A percentile compares a stretch with the other conserved stretches of the same genome.
Evolutionary conservation across 495 filamentous ascomycete genomes (phyloP).

Genomic region (Podospora australis): DNA sequence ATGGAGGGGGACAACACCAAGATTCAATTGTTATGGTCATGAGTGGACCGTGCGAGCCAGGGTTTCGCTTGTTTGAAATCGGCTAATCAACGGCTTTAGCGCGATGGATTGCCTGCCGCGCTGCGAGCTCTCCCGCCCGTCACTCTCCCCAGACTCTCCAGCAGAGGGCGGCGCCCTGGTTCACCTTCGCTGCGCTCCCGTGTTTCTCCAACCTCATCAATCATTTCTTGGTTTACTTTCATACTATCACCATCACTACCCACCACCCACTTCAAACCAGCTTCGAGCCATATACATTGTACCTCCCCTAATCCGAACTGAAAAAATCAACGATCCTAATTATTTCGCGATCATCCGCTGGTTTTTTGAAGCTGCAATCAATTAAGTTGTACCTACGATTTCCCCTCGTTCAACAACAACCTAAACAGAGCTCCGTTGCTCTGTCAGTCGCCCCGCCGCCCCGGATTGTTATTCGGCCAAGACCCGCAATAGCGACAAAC

Average conservation of each 20-base stretch:
- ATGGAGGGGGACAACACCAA: background rate
- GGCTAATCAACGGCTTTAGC: slow-evolving; percentile 28
- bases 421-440: slow-evolving; percentile 6
- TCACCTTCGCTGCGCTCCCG: slow-evolving; percentile 1
- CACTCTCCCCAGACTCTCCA: too few relatives aligned
- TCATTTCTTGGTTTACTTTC: background rate
- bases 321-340: background rate
- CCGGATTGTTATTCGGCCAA: slow-evolving; percentile 6
- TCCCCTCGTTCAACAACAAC: too few relatives aligned
- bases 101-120: slow-evolving; percentile 14
- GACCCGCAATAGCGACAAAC: background rate
- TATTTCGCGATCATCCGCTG: background rate
- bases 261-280: background rate
- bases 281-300: background rate
- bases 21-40: slow-evolving; percentile 8
- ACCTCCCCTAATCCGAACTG: background rate
- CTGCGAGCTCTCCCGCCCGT: too few relatives aligned
- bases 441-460: slow-evolving; percentile 13
- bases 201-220: background rate
- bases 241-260: slow-evolving; percentile 2
- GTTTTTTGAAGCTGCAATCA: too few relatives aligned
- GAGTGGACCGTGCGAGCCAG: slow-evolving; percentile 20
- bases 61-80: slow-evolving; percentile 13
- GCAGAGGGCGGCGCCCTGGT: slow-evolving; percentile 1
- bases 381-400: too few relatives aligned